Percentiles rank a stretch among this genome's conserved stretches.
These are phyloP conservation scores for Gryganskiella cystojenkinii DNA, from an alignment of 192 early-diverging fungal species.

Conservation along the genomic window DNA sequence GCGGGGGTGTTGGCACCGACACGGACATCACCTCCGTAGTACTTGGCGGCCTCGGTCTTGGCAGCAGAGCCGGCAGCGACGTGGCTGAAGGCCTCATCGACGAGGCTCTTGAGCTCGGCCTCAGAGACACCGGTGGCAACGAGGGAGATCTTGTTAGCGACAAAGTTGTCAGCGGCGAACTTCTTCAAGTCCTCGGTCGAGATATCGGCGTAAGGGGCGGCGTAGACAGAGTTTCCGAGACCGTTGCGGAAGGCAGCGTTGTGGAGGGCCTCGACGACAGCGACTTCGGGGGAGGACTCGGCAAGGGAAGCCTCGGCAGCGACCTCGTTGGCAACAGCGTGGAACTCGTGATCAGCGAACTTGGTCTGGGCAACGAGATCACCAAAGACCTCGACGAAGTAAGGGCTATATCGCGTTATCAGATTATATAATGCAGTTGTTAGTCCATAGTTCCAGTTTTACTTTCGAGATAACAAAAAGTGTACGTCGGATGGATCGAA, in stretches of 20 bases:
- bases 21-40: slow-evolving; percentile 88
- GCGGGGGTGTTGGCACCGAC: slow-evolving; percentile 67
- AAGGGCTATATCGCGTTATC: slow-evolving; percentile 51
- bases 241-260: slow-evolving; percentile 92
- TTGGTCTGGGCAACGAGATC: slow-evolving; percentile 82
- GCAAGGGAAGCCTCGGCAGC: slow-evolving; percentile 74
- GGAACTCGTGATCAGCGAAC: slow-evolving; percentile 90
- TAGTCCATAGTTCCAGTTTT: background rate
- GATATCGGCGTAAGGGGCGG: slow-evolving; percentile 70
- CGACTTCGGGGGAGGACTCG: slow-evolving; percentile 68
- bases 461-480: background rate
- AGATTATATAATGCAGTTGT: too few species aligned
- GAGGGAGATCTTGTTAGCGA: slow-evolving; percentile 79
- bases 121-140: slow-evolving; percentile 88
- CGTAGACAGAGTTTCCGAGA: slow-evolving; percentile 95
- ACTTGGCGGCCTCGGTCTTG: slow-evolving; percentile 63
- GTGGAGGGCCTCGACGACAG: slow-evolving; percentile 85
- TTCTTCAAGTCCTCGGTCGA: slow-evolving; percentile 74
- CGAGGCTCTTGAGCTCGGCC: slow-evolving; percentile 73
- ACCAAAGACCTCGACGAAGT: slow-evolving; percentile 87
- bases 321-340: slow-evolving; percentile 70
- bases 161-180: slow-evolving; percentile 79
- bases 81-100: slow-evolving; percentile 66
- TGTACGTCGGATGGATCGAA: background rate
- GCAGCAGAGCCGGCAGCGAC: slow-evolving; percentile 55